Conservation (phyloP, 352 stramenopile species). For the Aphanomyces cochlioides region DNA sequence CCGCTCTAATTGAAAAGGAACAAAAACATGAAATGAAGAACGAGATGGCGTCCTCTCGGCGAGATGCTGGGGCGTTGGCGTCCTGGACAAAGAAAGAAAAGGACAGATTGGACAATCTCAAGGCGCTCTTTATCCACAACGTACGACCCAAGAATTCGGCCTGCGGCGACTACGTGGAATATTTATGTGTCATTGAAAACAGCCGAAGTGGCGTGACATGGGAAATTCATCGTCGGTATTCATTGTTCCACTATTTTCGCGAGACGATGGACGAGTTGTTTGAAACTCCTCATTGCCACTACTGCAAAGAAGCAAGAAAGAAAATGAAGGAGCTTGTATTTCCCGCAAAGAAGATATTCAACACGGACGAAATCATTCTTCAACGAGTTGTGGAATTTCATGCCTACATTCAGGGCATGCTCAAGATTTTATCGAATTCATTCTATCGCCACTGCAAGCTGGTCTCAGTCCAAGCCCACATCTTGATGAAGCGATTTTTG, state of each 20-base stretch:
- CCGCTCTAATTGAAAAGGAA: conserved; percentile 15
- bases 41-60: too few species aligned
- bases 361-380: conserved; percentile 38
- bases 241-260: conserved; percentile 56
- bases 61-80: too few species aligned
- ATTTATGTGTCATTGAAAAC: conserved; percentile 60
- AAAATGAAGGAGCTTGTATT: conserved; percentile 54
- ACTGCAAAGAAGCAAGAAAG: conserved; percentile 50
- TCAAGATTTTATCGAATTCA: conserved; percentile 49
- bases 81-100: background rate
- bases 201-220: conserved; percentile 49
- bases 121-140: conserved; percentile 15
- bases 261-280: conserved; percentile 54
- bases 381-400: conserved; percentile 51
- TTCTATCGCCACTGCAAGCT: conserved; percentile 56
- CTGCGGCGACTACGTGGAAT: conserved; percentile 53
- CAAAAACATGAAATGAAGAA: conserved; percentile 14
- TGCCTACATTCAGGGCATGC: conserved; percentile 50
- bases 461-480: conserved; percentile 52
- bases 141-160: background rate
- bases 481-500: conserved; percentile 41
- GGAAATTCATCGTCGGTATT: conserved; percentile 66
- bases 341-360: conserved; percentile 51
- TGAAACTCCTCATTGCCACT: conserved; percentile 52
- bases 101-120: conserved; percentile 9